Conservation (phyloP, 1,284 basidiomycete species). For the Austropuccinia psidii region DNA sequence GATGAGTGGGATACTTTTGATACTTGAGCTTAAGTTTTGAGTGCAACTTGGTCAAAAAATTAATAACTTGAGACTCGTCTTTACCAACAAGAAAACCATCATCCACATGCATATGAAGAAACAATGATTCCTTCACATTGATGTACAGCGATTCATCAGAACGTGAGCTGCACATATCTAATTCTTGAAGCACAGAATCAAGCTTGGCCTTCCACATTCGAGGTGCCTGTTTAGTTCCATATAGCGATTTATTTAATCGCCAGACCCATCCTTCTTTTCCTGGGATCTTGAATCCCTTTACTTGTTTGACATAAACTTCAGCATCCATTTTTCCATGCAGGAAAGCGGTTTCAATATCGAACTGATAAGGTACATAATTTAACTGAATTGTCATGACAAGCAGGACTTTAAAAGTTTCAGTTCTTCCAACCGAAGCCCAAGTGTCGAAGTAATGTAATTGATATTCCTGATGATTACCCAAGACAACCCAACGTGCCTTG, state of each 20-base stretch:
- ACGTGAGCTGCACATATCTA: not conserved
- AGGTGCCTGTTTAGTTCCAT: slow-evolving; percentile 8
- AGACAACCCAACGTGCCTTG: slow-evolving; percentile 7
- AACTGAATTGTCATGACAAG: not conserved
- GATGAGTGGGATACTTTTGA: not conserved
- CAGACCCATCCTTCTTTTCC: not conserved
- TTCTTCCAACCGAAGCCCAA: not conserved
- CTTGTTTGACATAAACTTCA: not conserved
- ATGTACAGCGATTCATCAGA: not conserved
- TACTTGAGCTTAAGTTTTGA: not conserved
- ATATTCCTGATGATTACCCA: slow-evolving; percentile 14
- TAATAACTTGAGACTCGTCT: not conserved
- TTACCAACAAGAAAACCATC: not conserved
- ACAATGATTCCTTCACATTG: not conserved
- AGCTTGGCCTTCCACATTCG: not conserved
- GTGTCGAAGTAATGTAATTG: slow-evolving; percentile 4
- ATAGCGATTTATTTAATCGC: not conserved
- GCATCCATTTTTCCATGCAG: slow-evolving; percentile 3
- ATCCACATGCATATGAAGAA: slow-evolving; percentile 17
- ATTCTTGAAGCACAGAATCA: not conserved
- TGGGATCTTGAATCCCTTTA: slow-evolving; percentile 4
- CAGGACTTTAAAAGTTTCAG: not conserved
- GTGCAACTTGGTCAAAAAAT: not conserved
- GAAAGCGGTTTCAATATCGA: slow-evolving; percentile 1
- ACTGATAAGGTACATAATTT: not conserved